Percentiles rank a stretch among this genome's conserved stretches.
phyloP scores from a whole-genome alignment of 306 rosid species.

The Vigna nakashimae region DNA sequence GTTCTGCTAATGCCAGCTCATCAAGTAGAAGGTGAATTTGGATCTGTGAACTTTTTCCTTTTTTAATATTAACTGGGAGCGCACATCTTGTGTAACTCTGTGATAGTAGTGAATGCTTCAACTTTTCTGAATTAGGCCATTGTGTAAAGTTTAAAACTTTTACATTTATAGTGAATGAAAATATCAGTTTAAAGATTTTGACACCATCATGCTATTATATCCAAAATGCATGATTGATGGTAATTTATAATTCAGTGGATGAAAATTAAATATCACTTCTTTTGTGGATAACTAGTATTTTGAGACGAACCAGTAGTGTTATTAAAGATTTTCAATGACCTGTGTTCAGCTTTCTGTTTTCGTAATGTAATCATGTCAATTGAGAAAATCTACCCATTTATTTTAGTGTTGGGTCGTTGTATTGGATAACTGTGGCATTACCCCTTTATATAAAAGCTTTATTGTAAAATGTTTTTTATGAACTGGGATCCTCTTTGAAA shows the following conservation, averaged over 20 bases:
- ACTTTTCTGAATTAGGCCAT: slow-evolving; percentile 15
- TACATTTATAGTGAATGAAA: slow-evolving; percentile 9
- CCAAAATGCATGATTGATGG: slow-evolving; percentile 2
- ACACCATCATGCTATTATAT: not conserved
- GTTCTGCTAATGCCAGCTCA: slow-evolving; percentile 53
- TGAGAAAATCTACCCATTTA: slow-evolving; percentile 10
- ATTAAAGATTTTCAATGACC: slow-evolving; percentile 17
- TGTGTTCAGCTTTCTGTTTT: slow-evolving; percentile 2
- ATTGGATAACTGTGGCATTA: not conserved
- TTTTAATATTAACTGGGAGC: slow-evolving; percentile 13
- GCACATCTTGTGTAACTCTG: not conserved
- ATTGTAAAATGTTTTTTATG: not conserved
- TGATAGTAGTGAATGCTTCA: slow-evolving; percentile 5
- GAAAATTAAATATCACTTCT: slow-evolving; percentile 8
- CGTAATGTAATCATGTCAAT: not conserved
- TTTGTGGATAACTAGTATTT: not conserved
- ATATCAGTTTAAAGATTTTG: slow-evolving; percentile 30
- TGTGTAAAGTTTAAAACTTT: slow-evolving; percentile 11
- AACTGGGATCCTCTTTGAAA: slow-evolving; percentile 1
- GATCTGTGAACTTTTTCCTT: not conserved
- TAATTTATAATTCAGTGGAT: not conserved
- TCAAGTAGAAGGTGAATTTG: slow-evolving; percentile 63
- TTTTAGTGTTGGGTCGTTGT: slow-evolving; percentile 16
- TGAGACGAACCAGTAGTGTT: not conserved
- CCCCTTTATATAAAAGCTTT: slow-evolving; percentile 2